Percentiles rank a stretch among this genome's conserved stretches.
phyloP scores from a whole-genome alignment of 768 basidiomycete genomes.

The Russula sp. region DNA sequence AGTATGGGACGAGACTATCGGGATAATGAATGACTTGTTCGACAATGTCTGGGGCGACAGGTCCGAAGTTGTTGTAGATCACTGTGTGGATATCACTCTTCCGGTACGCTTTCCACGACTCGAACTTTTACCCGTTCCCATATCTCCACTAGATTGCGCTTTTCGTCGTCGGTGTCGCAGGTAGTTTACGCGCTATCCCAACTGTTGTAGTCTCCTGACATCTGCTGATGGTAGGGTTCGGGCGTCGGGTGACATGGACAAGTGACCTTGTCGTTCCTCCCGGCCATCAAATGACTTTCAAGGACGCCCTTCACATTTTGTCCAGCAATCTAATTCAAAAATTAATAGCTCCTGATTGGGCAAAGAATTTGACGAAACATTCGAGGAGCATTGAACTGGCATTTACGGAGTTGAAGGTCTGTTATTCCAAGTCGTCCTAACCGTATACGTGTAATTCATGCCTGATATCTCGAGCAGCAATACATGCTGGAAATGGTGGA shows the following conservation, averaged over 20 bases:
- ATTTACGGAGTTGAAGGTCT: constrained; percentile 46
- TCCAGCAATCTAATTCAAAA: constrained; percentile 41
- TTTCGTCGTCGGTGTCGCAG: constrained; percentile 54
- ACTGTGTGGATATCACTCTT: constrained; percentile 52
- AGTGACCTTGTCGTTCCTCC: constrained; percentile 42
- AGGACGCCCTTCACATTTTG: constrained; percentile 47
- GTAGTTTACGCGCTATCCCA: not conserved
- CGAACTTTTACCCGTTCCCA: not conserved
- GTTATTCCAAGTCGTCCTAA: not conserved
- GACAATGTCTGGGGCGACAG: constrained; percentile 47
- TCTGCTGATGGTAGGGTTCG: constrained; percentile 42
- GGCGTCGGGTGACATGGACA: constrained; percentile 49
- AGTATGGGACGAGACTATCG: constrained; percentile 41
- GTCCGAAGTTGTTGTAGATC: constrained; percentile 43
- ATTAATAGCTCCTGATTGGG: constrained; percentile 44
- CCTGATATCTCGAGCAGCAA: constrained; percentile 11
- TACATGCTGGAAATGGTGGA: constrained; percentile 36
- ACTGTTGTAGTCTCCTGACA: not conserved
- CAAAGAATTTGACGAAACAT: constrained; percentile 39
- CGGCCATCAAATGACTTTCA: constrained; percentile 50
- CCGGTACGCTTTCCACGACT: constrained; percentile 41
- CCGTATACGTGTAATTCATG: not conserved
- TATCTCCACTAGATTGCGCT: constrained; percentile 46
- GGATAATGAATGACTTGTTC: constrained; percentile 36
- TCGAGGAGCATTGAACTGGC: constrained; percentile 38